These are phyloP conservation scores for Suillus paluster DNA, from an alignment of 768 basidiomycete species.

Conservation along the genomic window DNA sequence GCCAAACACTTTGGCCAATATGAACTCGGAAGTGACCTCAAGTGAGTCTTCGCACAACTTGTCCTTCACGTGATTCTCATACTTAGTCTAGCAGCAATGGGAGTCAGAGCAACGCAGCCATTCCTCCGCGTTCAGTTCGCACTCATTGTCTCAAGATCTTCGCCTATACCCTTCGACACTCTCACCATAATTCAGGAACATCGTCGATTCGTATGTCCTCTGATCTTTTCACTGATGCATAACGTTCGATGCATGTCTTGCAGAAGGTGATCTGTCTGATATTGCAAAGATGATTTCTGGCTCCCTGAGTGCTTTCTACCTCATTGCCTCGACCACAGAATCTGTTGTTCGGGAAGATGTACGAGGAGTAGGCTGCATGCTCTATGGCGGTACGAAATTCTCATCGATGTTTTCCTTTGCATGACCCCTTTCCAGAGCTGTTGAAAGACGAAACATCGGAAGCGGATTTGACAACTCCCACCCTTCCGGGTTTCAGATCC, in stretches of 20 bases:
- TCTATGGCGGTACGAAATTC: conserved; percentile 66
- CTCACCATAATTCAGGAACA: conserved; percentile 58
- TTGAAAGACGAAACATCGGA: conserved; percentile 86
- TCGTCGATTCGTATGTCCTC: conserved; percentile 53
- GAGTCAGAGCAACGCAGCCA: conserved; percentile 42
- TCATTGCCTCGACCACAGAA: conserved; percentile 61
- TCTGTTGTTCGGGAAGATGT: conserved; percentile 71
- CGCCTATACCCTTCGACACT: conserved; percentile 76
- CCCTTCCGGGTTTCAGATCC: conserved; percentile 77
- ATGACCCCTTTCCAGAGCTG: conserved; percentile 53
- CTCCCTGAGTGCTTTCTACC: conserved; percentile 63
- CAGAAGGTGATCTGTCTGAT: conserved; percentile 58
- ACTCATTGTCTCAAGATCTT: conserved; percentile 84
- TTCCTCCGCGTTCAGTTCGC: conserved; percentile 37
- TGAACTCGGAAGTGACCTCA: conserved; percentile 24
- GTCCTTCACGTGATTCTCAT: conserved; percentile 8
- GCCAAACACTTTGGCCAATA: conserved; percentile 44
- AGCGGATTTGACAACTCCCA: conserved; percentile 79
- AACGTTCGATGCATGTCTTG: conserved; percentile 15
- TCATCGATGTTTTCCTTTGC: conserved; percentile 3
- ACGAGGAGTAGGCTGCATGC: conserved; percentile 74
- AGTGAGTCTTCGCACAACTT: conserved; percentile 18
- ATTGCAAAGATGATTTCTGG: conserved; percentile 66
- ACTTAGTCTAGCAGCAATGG: conserved; percentile 16
- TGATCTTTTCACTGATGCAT: neutral